These are phyloP conservation scores for Volvariella surrecta DNA, from an alignment of 1,284 basidiomycete species.

Conservation along the genomic window DNA sequence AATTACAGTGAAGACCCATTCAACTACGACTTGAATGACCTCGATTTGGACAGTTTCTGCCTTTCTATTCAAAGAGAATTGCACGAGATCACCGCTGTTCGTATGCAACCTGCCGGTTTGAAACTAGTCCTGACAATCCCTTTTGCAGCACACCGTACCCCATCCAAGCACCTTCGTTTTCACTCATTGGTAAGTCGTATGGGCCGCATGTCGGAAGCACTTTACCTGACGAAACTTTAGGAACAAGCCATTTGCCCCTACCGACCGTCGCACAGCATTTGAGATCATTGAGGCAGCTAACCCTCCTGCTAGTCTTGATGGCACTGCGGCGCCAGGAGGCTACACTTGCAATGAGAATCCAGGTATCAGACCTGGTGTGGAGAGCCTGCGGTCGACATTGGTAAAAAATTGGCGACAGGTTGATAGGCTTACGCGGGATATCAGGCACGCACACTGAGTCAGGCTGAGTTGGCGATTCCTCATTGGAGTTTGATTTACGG, in stretches of 20 bases:
- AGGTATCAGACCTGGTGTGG: constrained; percentile 4
- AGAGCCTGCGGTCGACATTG: constrained; percentile 41
- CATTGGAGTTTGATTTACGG: no score
- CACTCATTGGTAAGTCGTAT: not conserved
- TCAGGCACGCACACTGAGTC: not conserved
- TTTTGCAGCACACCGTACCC: not conserved
- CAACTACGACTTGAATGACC: constrained; percentile 61
- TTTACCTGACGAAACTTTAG: constrained; percentile 11
- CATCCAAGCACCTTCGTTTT: not conserved
- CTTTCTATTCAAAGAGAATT: constrained; percentile 54
- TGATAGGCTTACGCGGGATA: constrained; percentile 27
- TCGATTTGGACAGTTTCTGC: constrained; percentile 61
- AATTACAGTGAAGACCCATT: constrained; percentile 53
- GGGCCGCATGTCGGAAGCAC: not conserved
- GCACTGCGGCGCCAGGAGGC: no score
- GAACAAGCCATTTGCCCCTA: constrained; percentile 61
- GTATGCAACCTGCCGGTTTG: constrained; percentile 13
- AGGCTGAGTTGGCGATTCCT: no score
- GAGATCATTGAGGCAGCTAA: constrained; percentile 28
- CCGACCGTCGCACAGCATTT: constrained; percentile 46
- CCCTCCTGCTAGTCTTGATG: no score
- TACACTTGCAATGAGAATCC: not conserved
- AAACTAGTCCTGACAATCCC: not conserved
- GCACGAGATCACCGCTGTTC: constrained; percentile 56
- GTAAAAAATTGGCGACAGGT: constrained; percentile 49